Percentiles rank a stretch among this genome's conserved stretches.
These are phyloP conservation scores for Fraxinus velutina DNA, from an alignment of 305 asterid genomes.

Conservation along the genomic window DNA sequence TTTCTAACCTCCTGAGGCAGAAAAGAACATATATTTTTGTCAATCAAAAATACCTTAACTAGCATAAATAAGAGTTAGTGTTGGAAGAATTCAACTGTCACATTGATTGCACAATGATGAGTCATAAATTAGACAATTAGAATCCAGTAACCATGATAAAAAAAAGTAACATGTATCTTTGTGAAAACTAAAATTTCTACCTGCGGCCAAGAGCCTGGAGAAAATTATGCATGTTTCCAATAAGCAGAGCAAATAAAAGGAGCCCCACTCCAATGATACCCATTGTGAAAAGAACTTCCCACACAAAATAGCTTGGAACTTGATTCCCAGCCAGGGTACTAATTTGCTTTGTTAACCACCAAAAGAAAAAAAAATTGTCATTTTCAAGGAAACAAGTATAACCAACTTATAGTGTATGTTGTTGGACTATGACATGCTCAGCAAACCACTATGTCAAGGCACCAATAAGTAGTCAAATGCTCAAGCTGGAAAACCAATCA, in stretches of 20 bases:
- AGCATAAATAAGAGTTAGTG: background rate
- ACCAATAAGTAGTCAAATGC: background rate
- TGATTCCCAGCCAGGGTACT: slow-evolving; percentile 66
- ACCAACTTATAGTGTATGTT: background rate
- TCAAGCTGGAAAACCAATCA: background rate
- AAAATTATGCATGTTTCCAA: slow-evolving; percentile 70
- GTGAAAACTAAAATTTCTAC: slow-evolving; percentile 24
- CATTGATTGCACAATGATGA: background rate
- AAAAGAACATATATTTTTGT: background rate
- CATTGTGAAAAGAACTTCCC: slow-evolving; percentile 69
- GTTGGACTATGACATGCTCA: background rate
- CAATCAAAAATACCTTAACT: background rate
- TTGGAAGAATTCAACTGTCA: background rate
- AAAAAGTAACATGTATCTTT: background rate
- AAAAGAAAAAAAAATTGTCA: background rate
- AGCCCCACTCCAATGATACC: slow-evolving; percentile 56
- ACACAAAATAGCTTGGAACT: slow-evolving; percentile 49
- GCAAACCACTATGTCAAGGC: background rate
- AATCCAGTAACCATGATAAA: background rate
- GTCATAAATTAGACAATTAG: background rate
- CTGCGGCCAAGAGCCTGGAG: slow-evolving; percentile 65
- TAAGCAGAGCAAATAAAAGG: slow-evolving; percentile 53
- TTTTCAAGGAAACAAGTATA: background rate
- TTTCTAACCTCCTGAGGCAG: slow-evolving; percentile 47
- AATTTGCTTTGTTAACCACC: slow-evolving; percentile 41